A percentile compares a stretch with the other conserved stretches of the same genome.
Conservation (phyloP, 2,329 filamentous ascomycete genomes). For the Fusarium falciforme region DNA sequence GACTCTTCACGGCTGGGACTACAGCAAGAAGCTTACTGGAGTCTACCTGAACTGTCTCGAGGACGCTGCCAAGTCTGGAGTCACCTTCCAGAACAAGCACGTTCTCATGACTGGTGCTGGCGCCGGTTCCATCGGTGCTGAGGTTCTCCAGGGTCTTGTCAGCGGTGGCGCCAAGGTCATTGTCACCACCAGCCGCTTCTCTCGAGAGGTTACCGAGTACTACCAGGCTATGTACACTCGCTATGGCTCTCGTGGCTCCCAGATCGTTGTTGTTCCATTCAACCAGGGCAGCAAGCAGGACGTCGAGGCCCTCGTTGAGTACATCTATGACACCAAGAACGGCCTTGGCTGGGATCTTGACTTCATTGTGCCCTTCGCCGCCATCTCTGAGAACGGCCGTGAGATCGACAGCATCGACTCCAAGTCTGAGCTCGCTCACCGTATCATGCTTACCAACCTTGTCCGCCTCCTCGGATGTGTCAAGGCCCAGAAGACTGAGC, state of each 20-base stretch:
- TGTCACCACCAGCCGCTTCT: conserved; percentile 97
- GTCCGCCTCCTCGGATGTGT: conserved; percentile 89
- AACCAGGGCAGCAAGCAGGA: conserved; percentile 99
- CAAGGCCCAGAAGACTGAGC: conserved; percentile 88
- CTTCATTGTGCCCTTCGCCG: conserved; percentile 94
- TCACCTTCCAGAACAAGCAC: conserved; percentile 95
- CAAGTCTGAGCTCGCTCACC: conserved; percentile 96
- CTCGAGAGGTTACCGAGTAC: conserved; percentile 97
- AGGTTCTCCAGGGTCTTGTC: conserved; percentile 94
- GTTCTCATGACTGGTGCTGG: conserved; percentile 98
- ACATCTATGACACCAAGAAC: conserved; percentile 96
- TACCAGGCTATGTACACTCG: conserved; percentile 99
- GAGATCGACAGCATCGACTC: conserved; percentile 98
- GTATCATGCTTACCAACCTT: conserved; percentile 98
- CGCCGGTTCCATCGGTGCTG: conserved; percentile 96
- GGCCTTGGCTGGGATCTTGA: conserved; percentile 99
- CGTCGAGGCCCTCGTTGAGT: conserved; percentile 91
- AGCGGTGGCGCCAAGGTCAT: conserved; percentile 97
- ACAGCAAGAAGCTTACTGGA: conserved; percentile 98
- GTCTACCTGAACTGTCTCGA: conserved; percentile 93
- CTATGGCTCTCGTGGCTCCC: conserved; percentile 91
- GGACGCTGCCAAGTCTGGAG: conserved; percentile 85
- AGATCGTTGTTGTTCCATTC: conserved; percentile 98
- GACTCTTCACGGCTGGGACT: conserved; percentile 94
- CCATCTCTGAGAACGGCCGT: conserved; percentile 96